Evolutionary conservation across 225 moss, liverwort and hornwort species (phyloP).

Genomic region (Pseudisothecium myosuroides): DNA sequence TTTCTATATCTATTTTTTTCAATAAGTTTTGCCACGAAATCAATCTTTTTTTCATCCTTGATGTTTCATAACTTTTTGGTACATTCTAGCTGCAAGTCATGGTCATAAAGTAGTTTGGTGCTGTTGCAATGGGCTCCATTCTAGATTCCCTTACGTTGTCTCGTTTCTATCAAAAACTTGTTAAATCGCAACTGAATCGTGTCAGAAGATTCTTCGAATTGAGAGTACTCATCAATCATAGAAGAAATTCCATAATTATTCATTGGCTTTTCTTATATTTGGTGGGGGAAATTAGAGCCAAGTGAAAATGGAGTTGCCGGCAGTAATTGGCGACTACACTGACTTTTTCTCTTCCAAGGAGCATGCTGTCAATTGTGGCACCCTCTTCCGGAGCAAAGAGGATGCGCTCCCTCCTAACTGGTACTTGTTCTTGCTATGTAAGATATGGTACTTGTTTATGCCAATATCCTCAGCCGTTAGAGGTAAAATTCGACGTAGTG

Average conservation of each 20-base stretch:
- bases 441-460: background rate
- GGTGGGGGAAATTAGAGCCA: constrained; percentile 29
- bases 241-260: background rate
- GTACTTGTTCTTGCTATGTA: constrained; percentile 2
- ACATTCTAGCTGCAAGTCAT: background rate
- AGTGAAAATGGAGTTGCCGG: constrained; percentile 91
- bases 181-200: background rate
- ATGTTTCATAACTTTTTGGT: background rate
- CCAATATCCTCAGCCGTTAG: background rate
- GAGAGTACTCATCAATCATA: background rate
- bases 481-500: background rate
- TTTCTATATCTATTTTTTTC: background rate
- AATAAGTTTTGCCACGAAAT: background rate
- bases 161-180: background rate
- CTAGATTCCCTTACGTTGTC: background rate
- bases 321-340: constrained; percentile 82
- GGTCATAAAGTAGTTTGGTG: background rate
- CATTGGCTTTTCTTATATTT: background rate
- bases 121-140: background rate
- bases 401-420: constrained; percentile 83
- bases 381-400: constrained; percentile 67
- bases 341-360: constrained; percentile 99
- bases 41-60: background rate
- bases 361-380: constrained; percentile 69
- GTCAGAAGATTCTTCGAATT: background rate